phyloP scores from a whole-genome alignment of 2,329 filamentous ascomycete genomes.

The Ophiocordyceps polyrhachis-furcata region DNA sequence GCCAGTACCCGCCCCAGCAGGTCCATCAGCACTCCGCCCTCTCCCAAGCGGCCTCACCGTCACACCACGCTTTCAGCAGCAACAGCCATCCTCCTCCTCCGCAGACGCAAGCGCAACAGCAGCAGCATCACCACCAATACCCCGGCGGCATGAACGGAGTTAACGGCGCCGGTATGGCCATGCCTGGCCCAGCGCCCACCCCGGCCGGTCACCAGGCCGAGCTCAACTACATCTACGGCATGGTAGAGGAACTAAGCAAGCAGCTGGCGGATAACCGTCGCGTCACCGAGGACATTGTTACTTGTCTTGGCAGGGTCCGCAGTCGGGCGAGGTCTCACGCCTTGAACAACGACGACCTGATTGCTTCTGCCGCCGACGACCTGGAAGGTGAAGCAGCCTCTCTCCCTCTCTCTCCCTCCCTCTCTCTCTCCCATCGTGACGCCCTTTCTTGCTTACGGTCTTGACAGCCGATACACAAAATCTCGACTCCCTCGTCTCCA shows the following conservation, averaged over 20 bases:
- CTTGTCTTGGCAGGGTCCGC: conserved; percentile 42
- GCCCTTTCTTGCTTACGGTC: neutral
- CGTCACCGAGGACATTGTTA: conserved; percentile 44
- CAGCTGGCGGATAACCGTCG: conserved; percentile 43
- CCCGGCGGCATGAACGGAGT: conserved; percentile 26
- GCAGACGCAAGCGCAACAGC: conserved; percentile 4
- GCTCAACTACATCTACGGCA: conserved; percentile 47
- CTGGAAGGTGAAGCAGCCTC: conserved; percentile 27
- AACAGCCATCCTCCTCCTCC: conserved; percentile 3
- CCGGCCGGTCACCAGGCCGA: conserved; percentile 51
- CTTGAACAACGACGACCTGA: conserved; percentile 38
- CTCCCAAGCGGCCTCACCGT: neutral
- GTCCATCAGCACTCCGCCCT: neutral
- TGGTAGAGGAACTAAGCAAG: conserved; percentile 48
- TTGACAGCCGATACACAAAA: conserved; percentile 35
- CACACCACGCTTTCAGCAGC: conserved; percentile 1
- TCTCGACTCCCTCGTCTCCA: conserved; percentile 40
- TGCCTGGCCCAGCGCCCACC: conserved; percentile 30
- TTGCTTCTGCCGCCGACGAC: conserved; percentile 35
- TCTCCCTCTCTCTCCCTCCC: conserved; percentile 1
- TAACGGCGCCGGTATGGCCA: conserved; percentile 25
- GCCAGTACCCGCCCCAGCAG: conserved; percentile 1
- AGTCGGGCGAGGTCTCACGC: conserved; percentile 32
- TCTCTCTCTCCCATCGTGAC: conserved; percentile 1
- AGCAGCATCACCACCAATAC: conserved; percentile 5